Evolutionary conservation across 208 protist species (phyloP).

Genomic region (Dictyostelium gargantuum): DNA sequence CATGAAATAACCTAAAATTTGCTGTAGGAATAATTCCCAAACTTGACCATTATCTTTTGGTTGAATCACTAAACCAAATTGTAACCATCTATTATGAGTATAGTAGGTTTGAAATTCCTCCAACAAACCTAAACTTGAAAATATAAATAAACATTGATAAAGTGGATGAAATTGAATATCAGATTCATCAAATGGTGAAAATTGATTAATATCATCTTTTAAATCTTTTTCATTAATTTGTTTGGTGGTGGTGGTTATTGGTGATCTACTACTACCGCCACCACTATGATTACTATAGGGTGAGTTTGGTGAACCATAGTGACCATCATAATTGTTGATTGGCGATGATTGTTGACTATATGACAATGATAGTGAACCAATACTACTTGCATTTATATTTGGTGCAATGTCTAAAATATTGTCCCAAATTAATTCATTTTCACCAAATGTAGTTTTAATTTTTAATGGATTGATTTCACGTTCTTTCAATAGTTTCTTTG

Average conservation of each 20-base stretch:
- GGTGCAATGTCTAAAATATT: slow-evolving; percentile 10
- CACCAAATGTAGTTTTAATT: slow-evolving; percentile 49
- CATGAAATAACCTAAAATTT: slow-evolving; percentile 61
- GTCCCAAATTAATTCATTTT: slow-evolving; percentile 43
- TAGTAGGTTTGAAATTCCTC: slow-evolving; percentile 56
- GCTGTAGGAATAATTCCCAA: slow-evolving; percentile 53
- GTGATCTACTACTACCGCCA: background rate
- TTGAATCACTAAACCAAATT: slow-evolving; percentile 32
- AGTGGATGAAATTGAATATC: slow-evolving; percentile 58
- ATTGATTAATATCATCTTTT: slow-evolving; percentile 30
- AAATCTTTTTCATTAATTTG: slow-evolving; percentile 11
- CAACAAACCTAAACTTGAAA: background rate
- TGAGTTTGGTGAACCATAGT: background rate
- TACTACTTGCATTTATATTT: background rate
- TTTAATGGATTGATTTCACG: slow-evolving; percentile 62
- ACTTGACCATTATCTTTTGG: slow-evolving; percentile 40
- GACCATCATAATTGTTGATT: background rate
- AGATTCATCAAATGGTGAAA: slow-evolving; percentile 48
- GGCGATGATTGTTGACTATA: no score
- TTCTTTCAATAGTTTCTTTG: slow-evolving; percentile 27
- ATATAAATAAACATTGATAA: slow-evolving; percentile 62
- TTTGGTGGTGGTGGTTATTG: background rate
- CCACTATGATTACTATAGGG: background rate
- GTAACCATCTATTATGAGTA: slow-evolving; percentile 25
- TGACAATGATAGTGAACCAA: background rate